Conservation (phyloP, 495 filamentous ascomycete species). For the Penicillium turbatum region DNA sequence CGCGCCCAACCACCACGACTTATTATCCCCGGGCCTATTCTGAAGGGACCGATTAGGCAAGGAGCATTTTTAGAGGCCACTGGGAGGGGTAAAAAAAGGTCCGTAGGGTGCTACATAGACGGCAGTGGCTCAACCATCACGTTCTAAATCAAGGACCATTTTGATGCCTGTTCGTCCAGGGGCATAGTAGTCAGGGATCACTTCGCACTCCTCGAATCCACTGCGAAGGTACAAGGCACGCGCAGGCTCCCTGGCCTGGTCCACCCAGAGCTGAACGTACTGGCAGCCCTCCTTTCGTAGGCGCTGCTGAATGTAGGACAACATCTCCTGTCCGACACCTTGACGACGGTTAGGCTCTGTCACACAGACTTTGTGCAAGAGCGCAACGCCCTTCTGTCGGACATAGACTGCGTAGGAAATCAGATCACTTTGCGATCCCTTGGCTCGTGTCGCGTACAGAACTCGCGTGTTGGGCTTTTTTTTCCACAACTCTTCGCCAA, state of each 20-base stretch:
- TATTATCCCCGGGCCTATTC: conserved; percentile 20
- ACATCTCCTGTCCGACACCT: conserved; percentile 50
- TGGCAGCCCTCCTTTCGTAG: conserved; percentile 51
- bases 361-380: conserved; percentile 60
- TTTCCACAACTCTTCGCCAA: conserved; percentile 48
- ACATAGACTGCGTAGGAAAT: conserved; percentile 54
- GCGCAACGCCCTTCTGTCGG: conserved; percentile 46
- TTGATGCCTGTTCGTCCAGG: conserved; percentile 51
- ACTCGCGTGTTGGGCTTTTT: conserved; percentile 55
- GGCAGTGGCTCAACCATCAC: conserved; percentile 25
- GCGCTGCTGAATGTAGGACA: conserved; percentile 44
- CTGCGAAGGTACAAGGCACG: conserved; percentile 45
- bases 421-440: conserved; percentile 19
- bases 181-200: conserved; percentile 54
- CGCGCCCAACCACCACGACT: conserved; percentile 26
- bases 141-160: conserved; percentile 47
- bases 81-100: conserved; percentile 4
- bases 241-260: conserved; percentile 48
- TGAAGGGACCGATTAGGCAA: conserved; percentile 15
- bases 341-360: conserved; percentile 45
- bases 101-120: conserved; percentile 3
- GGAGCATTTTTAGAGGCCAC: conserved; percentile 12
- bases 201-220: conserved; percentile 51
- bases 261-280: conserved; percentile 58
- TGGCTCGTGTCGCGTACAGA: conserved; percentile 38